Base-by-base conservation (phyloP, 768 basidiomycete species). In the Tephrocybe sp. region DNA sequence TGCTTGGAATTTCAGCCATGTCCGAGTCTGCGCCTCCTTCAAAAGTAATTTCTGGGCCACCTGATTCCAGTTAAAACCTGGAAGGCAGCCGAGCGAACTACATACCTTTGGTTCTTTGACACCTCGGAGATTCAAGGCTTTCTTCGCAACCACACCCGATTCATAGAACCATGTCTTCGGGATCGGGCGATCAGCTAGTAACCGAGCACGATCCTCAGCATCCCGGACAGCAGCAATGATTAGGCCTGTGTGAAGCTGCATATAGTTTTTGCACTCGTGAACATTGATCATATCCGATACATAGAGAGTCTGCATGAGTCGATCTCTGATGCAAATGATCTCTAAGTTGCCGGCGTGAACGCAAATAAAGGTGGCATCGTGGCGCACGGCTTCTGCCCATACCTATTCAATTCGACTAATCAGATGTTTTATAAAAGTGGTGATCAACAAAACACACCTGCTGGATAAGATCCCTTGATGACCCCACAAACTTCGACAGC, bases 361-460 rank as follows among this genome's bases (percentile, higher is more conserved):
- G 12, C 39, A 11, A 24, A 49, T n/a, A n/a, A 49, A 39, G 5
- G 48, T 49, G 23, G 25, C 34, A 20, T 49, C 48, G 14, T 38
- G 24, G 23, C 24, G 24, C 23, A 38, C 37, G 11, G 36, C 48
- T 17, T 49, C 34, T n/a, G 34, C 9, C 48, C 48, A 49, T 0
- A 30, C 23, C 48, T 39, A 39, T n/a, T n/a, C n/a, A n/a, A 30
- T n/a, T 4, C 6, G 21, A 28, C 5, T n/a, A 28, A 20, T 9
- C 20, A 33, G 30, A 46, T 21, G 18, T 17, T n/a, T n/a, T n/a
- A n/a, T 5, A 33, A 2, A 3, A 20, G 9, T 4, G n/a, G n/a
- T 4, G 12, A 23, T 36, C 8, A 17, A 9, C 5, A 15, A 5
- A 11, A 25, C 39, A 7, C 37, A 50, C 49, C 32, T 50, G 49